Conservation (phyloP, 1,139 yeast species). For the Yamadazyma sp. region DNA sequence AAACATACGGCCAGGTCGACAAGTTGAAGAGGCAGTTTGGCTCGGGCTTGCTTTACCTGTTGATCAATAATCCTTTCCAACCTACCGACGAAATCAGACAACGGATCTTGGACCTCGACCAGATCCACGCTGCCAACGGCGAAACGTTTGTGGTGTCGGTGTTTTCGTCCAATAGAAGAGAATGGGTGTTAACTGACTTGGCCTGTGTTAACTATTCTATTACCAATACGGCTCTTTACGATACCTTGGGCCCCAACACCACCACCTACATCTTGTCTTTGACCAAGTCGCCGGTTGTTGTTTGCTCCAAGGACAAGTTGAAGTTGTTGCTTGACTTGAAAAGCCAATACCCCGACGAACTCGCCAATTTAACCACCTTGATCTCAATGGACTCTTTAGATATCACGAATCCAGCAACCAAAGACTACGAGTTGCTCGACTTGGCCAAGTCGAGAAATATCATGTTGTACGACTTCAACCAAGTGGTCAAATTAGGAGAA, state of each 20-base stretch:
- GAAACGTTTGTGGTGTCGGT: constrained; percentile 35
- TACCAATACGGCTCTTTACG: constrained; percentile 41
- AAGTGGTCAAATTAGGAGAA: constrained; percentile 57
- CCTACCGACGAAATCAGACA: constrained; percentile 24
- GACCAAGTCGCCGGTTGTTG: constrained; percentile 36
- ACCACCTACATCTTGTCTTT: constrained; percentile 33
- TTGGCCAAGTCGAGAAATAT: constrained; percentile 25
- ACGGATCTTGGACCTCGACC: constrained; percentile 24
- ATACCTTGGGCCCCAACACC: constrained; percentile 39
- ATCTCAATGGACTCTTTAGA: constrained; percentile 45
- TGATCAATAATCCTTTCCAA: constrained; percentile 42
- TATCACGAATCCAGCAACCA: constrained; percentile 14
- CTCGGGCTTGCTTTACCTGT: constrained; percentile 60
- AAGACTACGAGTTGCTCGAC: constrained; percentile 16
- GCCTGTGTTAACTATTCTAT: constrained; percentile 38
- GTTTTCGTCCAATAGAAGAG: constrained; percentile 36
- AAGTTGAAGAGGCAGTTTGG: constrained; percentile 54
- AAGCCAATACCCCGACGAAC: constrained; percentile 19
- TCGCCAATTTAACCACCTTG: constrained; percentile 31
- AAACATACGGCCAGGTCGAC: constrained; percentile 42
- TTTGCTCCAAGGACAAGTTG: constrained; percentile 36
- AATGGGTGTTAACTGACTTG: constrained; percentile 41
- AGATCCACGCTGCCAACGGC: constrained; percentile 21
- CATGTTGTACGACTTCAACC: constrained; percentile 46
- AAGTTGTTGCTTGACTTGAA: constrained; percentile 29